Evolutionary conservation across 305 asterid species (phyloP).

Genomic region (Petunia hybrid): DNA sequence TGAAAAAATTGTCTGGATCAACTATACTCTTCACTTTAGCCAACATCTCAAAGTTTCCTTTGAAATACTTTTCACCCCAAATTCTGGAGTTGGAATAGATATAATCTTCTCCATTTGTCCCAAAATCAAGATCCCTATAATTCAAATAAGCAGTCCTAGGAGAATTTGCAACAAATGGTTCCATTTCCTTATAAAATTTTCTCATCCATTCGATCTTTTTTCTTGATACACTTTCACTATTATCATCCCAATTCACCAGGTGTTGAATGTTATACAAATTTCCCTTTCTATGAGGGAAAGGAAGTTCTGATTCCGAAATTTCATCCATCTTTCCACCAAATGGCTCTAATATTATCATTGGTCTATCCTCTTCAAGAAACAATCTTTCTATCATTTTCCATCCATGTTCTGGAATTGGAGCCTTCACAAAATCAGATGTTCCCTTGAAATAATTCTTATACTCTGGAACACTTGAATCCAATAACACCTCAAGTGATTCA

Average conservation of each 20-base stretch:
- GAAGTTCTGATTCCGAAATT: constrained; percentile 28
- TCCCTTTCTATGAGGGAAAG: constrained; percentile 38
- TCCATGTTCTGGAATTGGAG: background rate
- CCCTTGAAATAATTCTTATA: constrained; percentile 31
- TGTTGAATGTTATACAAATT: constrained; percentile 33
- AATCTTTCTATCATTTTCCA: constrained; percentile 29
- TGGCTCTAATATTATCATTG: constrained; percentile 24
- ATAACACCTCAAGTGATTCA: background rate
- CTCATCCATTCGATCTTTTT: constrained; percentile 26
- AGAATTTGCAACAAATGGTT: constrained; percentile 27
- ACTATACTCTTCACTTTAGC: constrained; percentile 32
- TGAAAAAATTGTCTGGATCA: constrained; percentile 34
- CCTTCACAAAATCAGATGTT: constrained; percentile 30
- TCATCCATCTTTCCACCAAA: constrained; percentile 26
- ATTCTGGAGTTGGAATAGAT: constrained; percentile 11
- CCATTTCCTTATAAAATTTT: constrained; percentile 10
- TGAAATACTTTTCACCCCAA: constrained; percentile 34
- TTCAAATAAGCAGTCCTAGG: constrained; percentile 32
- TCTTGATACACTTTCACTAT: background rate
- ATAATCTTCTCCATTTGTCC: constrained; percentile 21
- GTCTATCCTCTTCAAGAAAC: constrained; percentile 25
- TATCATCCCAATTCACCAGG: constrained; percentile 22
- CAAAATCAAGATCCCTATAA: constrained; percentile 36
- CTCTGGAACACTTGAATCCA: background rate
- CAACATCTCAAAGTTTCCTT: constrained; percentile 32